A percentile compares a stretch with the other conserved stretches of the same genome.
These are phyloP conservation scores for Didymella exigua DNA, from an alignment of 2,329 filamentous ascomycete genomes.

Conservation along the genomic window DNA sequence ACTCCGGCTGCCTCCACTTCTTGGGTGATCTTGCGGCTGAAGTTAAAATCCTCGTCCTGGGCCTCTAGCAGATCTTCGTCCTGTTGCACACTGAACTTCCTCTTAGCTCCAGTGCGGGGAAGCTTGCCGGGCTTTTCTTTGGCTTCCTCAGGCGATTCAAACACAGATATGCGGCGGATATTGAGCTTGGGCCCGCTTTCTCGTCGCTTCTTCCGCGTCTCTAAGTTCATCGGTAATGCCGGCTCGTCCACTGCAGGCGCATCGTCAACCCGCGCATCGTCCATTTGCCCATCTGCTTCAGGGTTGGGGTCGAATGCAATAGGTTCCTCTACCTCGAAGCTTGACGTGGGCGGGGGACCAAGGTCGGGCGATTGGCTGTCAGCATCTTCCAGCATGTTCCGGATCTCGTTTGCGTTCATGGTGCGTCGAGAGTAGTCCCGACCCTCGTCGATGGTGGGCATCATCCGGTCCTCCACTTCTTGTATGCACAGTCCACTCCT, in stretches of 20 bases:
- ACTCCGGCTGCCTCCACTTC: slow-evolving; percentile 23
- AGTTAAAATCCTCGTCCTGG: slow-evolving; percentile 53
- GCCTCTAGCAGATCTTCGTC: slow-evolving; percentile 50
- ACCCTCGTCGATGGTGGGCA: slow-evolving; percentile 73
- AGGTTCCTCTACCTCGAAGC: slow-evolving; percentile 57
- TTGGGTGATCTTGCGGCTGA: slow-evolving; percentile 49
- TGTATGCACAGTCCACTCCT: slow-evolving; percentile 53
- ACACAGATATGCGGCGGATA: slow-evolving; percentile 50
- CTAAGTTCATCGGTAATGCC: slow-evolving; percentile 54
- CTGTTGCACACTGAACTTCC: slow-evolving; percentile 62
- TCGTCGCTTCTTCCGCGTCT: slow-evolving; percentile 59
- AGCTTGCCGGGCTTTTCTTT: slow-evolving; percentile 35
- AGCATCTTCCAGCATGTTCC: slow-evolving; percentile 57
- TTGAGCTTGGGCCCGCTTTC: slow-evolving; percentile 56
- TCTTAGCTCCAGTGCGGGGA: slow-evolving; percentile 59
- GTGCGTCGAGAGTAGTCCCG: slow-evolving; percentile 71
- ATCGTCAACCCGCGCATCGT: slow-evolving; percentile 42
- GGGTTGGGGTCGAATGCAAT: slow-evolving; percentile 51
- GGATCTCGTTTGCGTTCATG: slow-evolving; percentile 68
- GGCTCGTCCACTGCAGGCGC: slow-evolving; percentile 47
- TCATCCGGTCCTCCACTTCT: slow-evolving; percentile 58
- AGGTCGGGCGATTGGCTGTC: slow-evolving; percentile 70
- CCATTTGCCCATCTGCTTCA: slow-evolving; percentile 27
- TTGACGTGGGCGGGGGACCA: slow-evolving; percentile 62
- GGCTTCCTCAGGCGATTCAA: slow-evolving; percentile 49